Percentiles rank a stretch among this genome's conserved stretches.
These are phyloP conservation scores for Claviceps sp. DNA, from an alignment of 2,329 filamentous ascomycete species.

Conservation along the genomic window DNA sequence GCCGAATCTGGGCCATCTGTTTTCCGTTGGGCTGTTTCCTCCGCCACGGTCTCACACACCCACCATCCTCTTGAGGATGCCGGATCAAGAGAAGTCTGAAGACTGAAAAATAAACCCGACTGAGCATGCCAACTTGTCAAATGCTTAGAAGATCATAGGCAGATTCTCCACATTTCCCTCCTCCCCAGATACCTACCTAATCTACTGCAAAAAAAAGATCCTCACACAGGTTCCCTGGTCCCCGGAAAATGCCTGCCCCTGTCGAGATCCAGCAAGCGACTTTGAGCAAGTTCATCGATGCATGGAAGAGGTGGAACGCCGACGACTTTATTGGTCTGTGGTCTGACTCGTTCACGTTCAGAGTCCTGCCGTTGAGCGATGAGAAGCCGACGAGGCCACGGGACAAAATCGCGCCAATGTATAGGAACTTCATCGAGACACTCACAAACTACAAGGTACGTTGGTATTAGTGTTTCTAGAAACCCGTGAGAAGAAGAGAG, in stretches of 20 bases:
- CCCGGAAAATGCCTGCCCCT: background rate
- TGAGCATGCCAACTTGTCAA: no score
- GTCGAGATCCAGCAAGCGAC: background rate
- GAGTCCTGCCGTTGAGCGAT: background rate
- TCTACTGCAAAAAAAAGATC: background rate
- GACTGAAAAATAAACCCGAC: no score
- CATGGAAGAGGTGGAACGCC: background rate
- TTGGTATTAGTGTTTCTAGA: background rate
- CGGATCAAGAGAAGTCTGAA: no score
- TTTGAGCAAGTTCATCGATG: background rate
- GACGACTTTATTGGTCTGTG: background rate
- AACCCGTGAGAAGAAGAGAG: no score
- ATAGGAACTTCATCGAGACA: background rate
- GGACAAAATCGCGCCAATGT: background rate
- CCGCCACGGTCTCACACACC: no score
- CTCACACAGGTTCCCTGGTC: no score
- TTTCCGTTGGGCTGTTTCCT: no score
- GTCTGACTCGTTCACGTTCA: background rate
- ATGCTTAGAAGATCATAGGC: no score
- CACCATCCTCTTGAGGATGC: no score
- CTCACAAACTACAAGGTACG: background rate
- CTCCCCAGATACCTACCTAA: no score
- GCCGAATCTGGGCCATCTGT: no score
- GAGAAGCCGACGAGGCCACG: background rate
- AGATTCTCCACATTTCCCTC: no score